A percentile compares a stretch with the other conserved stretches of the same genome.
Evolutionary conservation across 768 basidiomycete species (phyloP).

Genomic region (Mycena sanguinolenta): DNA sequence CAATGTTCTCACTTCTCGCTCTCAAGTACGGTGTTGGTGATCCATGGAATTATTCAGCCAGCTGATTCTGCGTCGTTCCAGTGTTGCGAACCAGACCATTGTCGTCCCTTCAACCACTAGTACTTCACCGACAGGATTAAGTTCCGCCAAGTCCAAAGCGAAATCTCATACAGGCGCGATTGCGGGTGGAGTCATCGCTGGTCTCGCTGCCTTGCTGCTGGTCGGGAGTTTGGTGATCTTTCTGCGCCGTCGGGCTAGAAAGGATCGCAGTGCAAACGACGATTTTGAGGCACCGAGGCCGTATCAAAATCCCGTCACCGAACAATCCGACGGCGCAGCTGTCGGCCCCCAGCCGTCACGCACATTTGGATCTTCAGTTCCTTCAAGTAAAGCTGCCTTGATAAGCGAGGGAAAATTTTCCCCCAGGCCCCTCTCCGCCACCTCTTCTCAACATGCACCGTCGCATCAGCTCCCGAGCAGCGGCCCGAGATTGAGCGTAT

Average conservation of each 20-base stretch:
- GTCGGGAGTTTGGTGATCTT: background rate
- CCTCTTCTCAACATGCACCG: background rate
- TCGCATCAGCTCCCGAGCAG: background rate
- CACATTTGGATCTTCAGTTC: background rate
- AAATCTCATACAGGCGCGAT: background rate
- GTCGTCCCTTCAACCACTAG: background rate
- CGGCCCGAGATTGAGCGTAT: background rate
- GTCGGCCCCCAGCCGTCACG: background rate
- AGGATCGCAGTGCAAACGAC: background rate
- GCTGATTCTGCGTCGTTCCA: conserved; percentile 35
- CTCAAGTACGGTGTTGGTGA: no score
- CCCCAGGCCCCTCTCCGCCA: background rate
- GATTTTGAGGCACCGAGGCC: background rate
- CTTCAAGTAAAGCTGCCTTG: background rate
- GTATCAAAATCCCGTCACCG: background rate
- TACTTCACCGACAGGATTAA: background rate
- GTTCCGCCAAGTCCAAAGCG: background rate
- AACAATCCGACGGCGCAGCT: background rate
- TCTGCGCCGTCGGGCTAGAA: background rate
- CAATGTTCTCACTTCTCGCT: no score
- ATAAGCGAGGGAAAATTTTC: background rate
- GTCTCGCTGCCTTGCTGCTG: background rate
- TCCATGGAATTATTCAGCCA: no score
- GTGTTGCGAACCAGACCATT: background rate
- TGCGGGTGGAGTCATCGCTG: background rate